These are phyloP conservation scores for Apiotrichum veenhuisii DNA, from an alignment of 1,284 basidiomycete genomes.

Conservation along the genomic window DNA sequence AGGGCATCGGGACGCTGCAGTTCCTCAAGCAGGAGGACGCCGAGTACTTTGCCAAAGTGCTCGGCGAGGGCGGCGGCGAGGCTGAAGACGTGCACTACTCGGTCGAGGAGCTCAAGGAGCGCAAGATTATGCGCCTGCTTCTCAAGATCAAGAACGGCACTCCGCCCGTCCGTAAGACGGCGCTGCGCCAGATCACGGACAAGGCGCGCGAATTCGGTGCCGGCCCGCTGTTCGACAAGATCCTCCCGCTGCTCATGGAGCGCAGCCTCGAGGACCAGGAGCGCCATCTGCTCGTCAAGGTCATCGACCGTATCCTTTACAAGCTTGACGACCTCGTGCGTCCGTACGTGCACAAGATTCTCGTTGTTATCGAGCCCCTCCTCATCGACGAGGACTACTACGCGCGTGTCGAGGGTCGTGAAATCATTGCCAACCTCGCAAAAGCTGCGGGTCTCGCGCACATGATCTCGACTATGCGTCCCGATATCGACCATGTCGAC, in stretches of 20 bases:
- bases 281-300: conserved; percentile 96
- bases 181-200: conserved; percentile 97
- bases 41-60: conserved; percentile 94
- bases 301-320: conserved; percentile 98
- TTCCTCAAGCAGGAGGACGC: conserved; percentile 99
- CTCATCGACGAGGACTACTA: conserved; percentile 99
- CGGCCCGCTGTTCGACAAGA: conserved; percentile 99
- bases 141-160: conserved; percentile 99
- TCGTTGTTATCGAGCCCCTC: conserved; percentile 98
- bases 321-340: conserved; percentile 98
- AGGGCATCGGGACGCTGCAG: conserved; percentile 91
- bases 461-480: conserved; percentile 99
- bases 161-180: conserved; percentile 95
- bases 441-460: conserved; percentile 98
- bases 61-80: conserved; percentile 77
- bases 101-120: conserved; percentile 98
- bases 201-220: conserved; percentile 98
- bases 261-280: conserved; percentile 98
- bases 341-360: conserved; percentile 98
- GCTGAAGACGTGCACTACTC: conserved; percentile 78
- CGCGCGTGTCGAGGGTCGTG: conserved; percentile 96
- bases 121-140: conserved; percentile 99
- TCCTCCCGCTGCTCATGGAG: conserved; percentile 97
- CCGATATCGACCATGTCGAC: conserved; percentile 98
- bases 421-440: conserved; percentile 98